Base-by-base conservation (phyloP, 225 moss, liverwort and hornwort genomes). In the Pseudoscleropodium purum region DNA sequence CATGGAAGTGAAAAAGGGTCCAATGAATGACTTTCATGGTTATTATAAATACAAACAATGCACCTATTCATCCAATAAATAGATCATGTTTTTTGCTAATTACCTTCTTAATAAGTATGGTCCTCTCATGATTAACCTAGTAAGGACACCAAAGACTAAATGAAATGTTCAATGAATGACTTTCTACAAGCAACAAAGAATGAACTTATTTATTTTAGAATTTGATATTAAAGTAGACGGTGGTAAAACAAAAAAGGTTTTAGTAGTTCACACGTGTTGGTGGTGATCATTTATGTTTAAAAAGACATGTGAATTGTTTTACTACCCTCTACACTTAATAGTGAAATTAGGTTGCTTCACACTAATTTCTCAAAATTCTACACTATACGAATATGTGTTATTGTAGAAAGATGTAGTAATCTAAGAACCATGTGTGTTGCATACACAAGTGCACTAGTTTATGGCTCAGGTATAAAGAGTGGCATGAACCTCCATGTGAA, bases 61-160 rank as follows among this genome's bases (percentile, higher is more conserved):
- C 7, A 49, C 20, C 12, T 20, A 49, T 75, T 75, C 33, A 49
- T 75, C 0, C 7, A 47, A 49, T 47, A 49, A 47, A 31, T 0
- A 49, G 0, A 49, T 47, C 16, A 16, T 54, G 5, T 17, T 26
- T 29, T 29, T 7, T 0, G 5, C 3, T 29, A 0, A 29, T 3
- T 74, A 74, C 17, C 1, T 45, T 41, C 2, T 2, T 74, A 0
- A 74, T 26, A 45, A 29, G 1, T 45, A 29, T 74, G 17, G 1
- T 45, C 12, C 0, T 75, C 2, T 49, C 1, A 75, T 4, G 6
- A 2, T 11, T 47, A 75, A 45, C 74, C 10, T 30, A 30, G 10
- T 45, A 16, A 23, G 0, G 18, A 18, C 10, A 10, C 6, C 1
- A 4, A 43, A 43, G 16, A 72, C 15, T 15, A 30, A 69, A 30